Conservation (phyloP, 2,329 filamentous ascomycete species). For the Cryphonectria japonica region DNA sequence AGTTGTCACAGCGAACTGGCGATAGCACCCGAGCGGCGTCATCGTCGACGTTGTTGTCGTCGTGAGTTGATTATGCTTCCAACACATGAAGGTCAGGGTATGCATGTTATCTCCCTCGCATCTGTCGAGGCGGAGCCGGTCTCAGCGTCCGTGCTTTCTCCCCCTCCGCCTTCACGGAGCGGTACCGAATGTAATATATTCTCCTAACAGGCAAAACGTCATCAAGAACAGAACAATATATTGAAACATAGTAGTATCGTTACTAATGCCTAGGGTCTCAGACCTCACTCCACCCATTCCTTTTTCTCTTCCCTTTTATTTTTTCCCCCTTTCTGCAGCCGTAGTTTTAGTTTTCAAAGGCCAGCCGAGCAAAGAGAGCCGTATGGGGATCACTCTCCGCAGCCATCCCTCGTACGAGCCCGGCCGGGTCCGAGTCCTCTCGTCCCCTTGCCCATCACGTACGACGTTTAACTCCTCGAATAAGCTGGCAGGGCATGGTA, state of each 20-base stretch:
- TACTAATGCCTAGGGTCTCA: too few species aligned
- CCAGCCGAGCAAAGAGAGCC: too few species aligned
- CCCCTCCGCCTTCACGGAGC: neutral
- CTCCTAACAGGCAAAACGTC: neutral
- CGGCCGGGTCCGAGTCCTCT: neutral
- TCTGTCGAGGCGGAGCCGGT: neutral
- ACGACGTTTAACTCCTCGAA: neutral
- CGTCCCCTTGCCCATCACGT: too few species aligned
- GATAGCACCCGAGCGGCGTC: neutral
- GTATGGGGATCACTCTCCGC: neutral
- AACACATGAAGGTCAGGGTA: neutral
- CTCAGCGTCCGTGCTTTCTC: neutral
- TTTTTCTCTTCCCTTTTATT: too few species aligned
- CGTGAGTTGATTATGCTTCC: neutral
- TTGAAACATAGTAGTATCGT: neutral
- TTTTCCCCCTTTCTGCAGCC: too few species aligned
- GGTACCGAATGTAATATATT: neutral
- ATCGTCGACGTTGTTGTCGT: neutral
- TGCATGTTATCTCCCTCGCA: neutral
- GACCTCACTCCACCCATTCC: too few species aligned
- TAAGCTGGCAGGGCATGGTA: too few species aligned
- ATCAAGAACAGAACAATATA: neutral
- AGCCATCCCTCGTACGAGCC: neutral
- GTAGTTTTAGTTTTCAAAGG: too few species aligned
- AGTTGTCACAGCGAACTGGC: neutral